phyloP scores from a whole-genome alignment of 2,329 filamentous ascomycete species.

The Trichoderma semiorbis region DNA sequence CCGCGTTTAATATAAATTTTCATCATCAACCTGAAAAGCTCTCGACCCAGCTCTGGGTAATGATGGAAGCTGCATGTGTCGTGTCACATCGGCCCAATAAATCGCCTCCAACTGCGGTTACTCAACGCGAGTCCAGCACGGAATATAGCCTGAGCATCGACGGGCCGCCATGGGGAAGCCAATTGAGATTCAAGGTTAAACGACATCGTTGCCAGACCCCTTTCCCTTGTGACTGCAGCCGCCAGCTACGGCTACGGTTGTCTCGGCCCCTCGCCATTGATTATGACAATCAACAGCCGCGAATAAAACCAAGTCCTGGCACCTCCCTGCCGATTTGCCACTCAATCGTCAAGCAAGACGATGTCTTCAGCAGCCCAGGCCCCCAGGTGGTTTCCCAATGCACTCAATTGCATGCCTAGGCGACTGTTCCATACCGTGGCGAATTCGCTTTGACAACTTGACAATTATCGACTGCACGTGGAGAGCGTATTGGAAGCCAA shows the following conservation, averaged over 20 bases:
- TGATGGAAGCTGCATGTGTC: conserved; percentile 12
- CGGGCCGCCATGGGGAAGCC: background rate
- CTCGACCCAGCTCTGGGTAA: conserved; percentile 8
- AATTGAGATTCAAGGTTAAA: background rate
- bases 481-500: background rate
- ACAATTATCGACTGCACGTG: background rate
- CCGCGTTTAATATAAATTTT: background rate
- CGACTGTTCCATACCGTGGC: background rate
- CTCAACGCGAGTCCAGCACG: background rate
- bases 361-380: background rate
- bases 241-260: background rate
- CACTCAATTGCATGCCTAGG: background rate
- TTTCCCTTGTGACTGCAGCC: background rate
- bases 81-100: conserved; percentile 4
- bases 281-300: background rate
- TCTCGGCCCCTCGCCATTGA: background rate
- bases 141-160: conserved; percentile 10
- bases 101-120: background rate
- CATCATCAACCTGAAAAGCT: background rate
- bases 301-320: conserved; percentile 32
- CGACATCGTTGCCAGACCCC: background rate
- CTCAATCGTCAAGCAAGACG: background rate
- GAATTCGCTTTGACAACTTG: background rate
- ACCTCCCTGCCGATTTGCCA: conserved; percentile 20
- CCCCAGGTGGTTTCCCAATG: background rate